Base-by-base conservation (phyloP, 2,329 filamentous ascomycete genomes). In the Fusarium sp. region DNA sequence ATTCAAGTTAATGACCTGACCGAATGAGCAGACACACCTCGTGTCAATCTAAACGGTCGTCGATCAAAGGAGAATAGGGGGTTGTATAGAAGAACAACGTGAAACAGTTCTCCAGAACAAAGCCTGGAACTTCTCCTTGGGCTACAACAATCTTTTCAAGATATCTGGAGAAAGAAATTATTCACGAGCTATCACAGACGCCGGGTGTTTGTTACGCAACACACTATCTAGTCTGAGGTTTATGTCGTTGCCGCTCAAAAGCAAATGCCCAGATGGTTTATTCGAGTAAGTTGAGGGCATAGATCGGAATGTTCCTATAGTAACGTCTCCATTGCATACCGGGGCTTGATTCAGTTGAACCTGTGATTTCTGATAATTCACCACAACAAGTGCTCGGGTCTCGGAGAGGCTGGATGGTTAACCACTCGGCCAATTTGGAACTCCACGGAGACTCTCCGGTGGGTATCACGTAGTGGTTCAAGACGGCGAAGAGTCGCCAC, bases 341-440 rank as follows among this genome's bases (percentile, higher is more conserved):
- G 25, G 50, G 28, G 54, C 23, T 23, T 59, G 43, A 54, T 41
- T 21, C 27, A 45, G n/a, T 7, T 30, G 30, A 55, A 28, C 40
- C 14, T 49, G 41, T 37, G 51, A 55, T 46, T 67, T 57, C 50
- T 67, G 34, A 59, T 25, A 34, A 23, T 42, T 45, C 41, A 55
- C n/a, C 37, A 34, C 40, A 34, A 30, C 25, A 37, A 68, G 37
- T 42, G 48, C 41, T n/a, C 7, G 25, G 27, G 12, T 42, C 34
- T 43, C 20, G 14, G 23, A 40, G 18, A 40, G 21, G 32, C 30
- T 27, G 14, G n/a, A 66, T 20, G 25, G 40, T 41, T 60, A 21
- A 55, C 37, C n/a, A 32, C 43, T 45, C 25, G 42, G 46, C 48
- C 54, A 43, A 32, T 16, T 20, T 41, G 34, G 18, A 55, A 42